Evolutionary conservation across 805 yeast genomes (phyloP), one percentile per base, ranked within the genome.

Genomic region (Geotrichum ghanense): DNA sequence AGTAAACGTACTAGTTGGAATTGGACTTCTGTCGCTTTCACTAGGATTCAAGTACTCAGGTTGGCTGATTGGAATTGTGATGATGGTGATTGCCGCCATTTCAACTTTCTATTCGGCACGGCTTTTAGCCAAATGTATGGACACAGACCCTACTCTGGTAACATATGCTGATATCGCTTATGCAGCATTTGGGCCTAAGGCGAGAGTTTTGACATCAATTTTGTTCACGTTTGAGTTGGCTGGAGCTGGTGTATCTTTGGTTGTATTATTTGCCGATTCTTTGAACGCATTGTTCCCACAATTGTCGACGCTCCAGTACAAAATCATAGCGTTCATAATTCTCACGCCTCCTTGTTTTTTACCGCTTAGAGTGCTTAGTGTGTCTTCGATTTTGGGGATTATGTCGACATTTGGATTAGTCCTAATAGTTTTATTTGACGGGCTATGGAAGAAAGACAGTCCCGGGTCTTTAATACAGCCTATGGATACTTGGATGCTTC

Each of bases 161-260:
- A 83, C 95, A 0, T 88, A 87, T 61, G 94, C 95, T 0, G 96
- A 88, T 65, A 70, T 88, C 43, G 95, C 94, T 2, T 81, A 76
- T 56, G 84, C 86, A n/a, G 83, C 89, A 0, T 86, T 81, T 58
- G 95, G 95, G 1, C 68, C 82, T 2, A 69, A 69, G 25, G 95
- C 92, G 2, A 74, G 95, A 56, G 69, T 84, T 2, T 61, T 82
- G 27, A 83, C 88, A 25, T 83, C 95, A 1, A 53, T 79, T 12
- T 58, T 87, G 12, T 87, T 88, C 58, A 80, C 90, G 0, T 54
- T 84, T 39, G 96, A 88, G 56, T 69, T 88, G 41, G 54, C 83
- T 48, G 95, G 90, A 2, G 81, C 83, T 41, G 89, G 95, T 16
- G 89, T 88, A 9, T 76, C 95, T 0, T 68, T 88, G 50, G 75